Conservation (phyloP, 2,329 filamentous ascomycete species). For the Arthroderma sp. region DNA sequence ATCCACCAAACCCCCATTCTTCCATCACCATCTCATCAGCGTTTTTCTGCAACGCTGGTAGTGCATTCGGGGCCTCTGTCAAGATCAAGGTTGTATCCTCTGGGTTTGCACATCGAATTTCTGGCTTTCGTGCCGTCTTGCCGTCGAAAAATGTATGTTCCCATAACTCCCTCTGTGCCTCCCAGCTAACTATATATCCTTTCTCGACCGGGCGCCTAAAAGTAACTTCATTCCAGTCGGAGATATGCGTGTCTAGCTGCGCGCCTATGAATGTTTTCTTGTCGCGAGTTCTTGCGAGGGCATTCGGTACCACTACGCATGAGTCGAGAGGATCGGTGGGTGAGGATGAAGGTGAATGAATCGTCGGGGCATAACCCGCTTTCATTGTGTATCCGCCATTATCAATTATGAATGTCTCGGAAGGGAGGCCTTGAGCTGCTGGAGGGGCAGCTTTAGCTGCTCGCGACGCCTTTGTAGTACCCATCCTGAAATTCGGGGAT, state of each 20-base stretch:
- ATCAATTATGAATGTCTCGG: conserved; percentile 72
- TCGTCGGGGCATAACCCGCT: conserved; percentile 56
- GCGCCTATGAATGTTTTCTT: conserved; percentile 67
- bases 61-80: conserved; percentile 71
- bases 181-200: conserved; percentile 93
- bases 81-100: conserved; percentile 71
- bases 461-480: conserved; percentile 18
- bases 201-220: conserved; percentile 87
- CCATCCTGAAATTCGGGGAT: conserved; percentile 2
- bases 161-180: conserved; percentile 91
- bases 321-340: conserved; percentile 27
- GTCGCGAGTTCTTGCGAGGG: conserved; percentile 69
- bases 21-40: conserved; percentile 97
- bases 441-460: conserved; percentile 40
- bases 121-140: conserved; percentile 44
- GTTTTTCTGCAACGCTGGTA: conserved; percentile 70
- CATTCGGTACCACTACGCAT: conserved; percentile 72
- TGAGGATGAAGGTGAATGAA: conserved; percentile 16
- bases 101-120: conserved; percentile 43
- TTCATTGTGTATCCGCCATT: conserved; percentile 90
- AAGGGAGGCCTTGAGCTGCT: conserved; percentile 39
- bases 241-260: conserved; percentile 58
- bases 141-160: conserved; percentile 70
- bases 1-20: conserved; percentile 84
- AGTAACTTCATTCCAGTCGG: conserved; percentile 75